A percentile compares a stretch with the other conserved stretches of the same genome.
Conservation (phyloP, 345 rosid species). For the Hibiscus tridactylites region DNA sequence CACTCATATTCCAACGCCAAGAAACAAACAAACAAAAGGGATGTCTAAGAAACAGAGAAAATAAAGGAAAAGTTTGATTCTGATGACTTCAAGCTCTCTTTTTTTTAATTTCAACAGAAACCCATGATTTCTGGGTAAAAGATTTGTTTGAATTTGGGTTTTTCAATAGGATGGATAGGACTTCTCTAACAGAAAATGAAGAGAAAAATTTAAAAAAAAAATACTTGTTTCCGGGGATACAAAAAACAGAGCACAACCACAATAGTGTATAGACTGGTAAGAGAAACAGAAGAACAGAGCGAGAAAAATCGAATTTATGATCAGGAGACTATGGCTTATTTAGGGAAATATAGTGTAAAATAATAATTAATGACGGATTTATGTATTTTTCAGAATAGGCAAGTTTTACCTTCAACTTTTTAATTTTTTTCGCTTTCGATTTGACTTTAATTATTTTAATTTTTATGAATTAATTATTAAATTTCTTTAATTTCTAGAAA, state of each 20-base stretch:
- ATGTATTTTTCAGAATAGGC: no score
- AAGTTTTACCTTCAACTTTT: no score
- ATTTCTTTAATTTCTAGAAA: no score
- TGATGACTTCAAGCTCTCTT: not conserved
- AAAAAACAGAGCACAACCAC: slow-evolving; percentile 11
- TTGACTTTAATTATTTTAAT: no score
- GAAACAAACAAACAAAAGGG: not conserved
- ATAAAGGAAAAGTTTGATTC: not conserved
- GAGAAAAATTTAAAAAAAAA: slow-evolving; percentile 1
- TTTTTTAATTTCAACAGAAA: slow-evolving; percentile 18
- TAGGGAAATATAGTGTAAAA: no score
- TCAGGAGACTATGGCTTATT: not conserved
- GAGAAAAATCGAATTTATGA: not conserved
- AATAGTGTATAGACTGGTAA: not conserved
- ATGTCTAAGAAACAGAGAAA: not conserved
- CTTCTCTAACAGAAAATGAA: slow-evolving; percentile 7
- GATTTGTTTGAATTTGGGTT: not conserved
- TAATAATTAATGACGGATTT: no score
- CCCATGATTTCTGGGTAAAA: slow-evolving; percentile 20
- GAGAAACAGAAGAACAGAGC: not conserved
- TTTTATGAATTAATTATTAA: no score
- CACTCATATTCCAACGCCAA: not conserved
- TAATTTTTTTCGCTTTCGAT: no score
- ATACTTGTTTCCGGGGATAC: slow-evolving; percentile 4
- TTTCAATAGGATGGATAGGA: not conserved